Percentiles rank a stretch among this genome's conserved stretches.
Evolutionary conservation across 1,139 yeast species (phyloP).

Genomic region (Saccharomycopsis hybrid): DNA sequence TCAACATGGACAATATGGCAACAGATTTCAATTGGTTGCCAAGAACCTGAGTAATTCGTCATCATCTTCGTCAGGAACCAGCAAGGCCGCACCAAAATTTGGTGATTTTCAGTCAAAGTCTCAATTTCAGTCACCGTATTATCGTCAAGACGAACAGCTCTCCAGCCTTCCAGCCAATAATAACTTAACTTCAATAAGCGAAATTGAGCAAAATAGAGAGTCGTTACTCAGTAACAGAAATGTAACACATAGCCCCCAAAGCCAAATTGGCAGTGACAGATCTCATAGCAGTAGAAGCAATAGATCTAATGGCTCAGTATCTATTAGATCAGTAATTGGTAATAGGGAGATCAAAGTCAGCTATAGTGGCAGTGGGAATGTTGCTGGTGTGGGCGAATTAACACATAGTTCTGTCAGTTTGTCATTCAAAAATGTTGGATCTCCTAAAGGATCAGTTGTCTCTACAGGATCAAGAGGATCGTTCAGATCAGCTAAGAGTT

Average conservation of each 20-base stretch:
- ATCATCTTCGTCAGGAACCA: constrained; percentile 1
- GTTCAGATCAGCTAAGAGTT: constrained; percentile 6
- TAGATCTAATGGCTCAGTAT: constrained; percentile 13
- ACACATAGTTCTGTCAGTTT: constrained; percentile 15
- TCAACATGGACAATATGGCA: too few species aligned
- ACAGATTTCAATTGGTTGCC: too few species aligned
- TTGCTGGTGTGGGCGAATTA: constrained; percentile 3
- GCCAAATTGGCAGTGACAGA: constrained; percentile 9
- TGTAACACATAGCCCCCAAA: not conserved
- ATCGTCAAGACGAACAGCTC: too few species aligned
- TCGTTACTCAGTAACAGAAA: too few species aligned
- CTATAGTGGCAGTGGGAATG: not conserved
- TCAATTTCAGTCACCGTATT: too few species aligned
- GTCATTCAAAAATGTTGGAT: constrained; percentile 2
- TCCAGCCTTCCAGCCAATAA: too few species aligned
- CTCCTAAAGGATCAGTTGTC: constrained; percentile 14
- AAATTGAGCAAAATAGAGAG: too few species aligned
- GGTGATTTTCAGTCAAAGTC: too few species aligned
- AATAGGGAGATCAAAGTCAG: constrained; percentile 14
- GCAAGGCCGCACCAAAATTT: not conserved
- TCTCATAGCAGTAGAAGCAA: constrained; percentile 7
- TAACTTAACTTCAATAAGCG: not conserved
- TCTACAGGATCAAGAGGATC: constrained; percentile 6
- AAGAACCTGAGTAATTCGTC: too few species aligned
- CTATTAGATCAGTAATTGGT: constrained; percentile 15